Conservation (phyloP, 2,329 filamentous ascomycete genomes). For the Penicillium nordicum region DNA sequence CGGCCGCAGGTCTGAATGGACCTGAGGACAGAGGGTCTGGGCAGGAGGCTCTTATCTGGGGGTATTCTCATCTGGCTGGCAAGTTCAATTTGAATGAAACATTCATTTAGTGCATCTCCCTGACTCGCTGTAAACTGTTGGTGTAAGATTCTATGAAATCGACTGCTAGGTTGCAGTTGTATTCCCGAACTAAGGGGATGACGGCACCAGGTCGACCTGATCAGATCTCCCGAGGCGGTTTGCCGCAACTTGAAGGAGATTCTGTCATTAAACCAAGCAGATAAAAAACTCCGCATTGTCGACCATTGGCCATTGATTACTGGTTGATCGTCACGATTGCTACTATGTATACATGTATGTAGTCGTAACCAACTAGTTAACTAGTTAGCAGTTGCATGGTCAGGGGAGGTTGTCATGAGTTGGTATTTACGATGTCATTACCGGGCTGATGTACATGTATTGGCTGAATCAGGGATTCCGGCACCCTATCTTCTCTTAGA, state of each 20-base stretch:
- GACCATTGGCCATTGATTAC: not conserved
- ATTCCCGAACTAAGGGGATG: not conserved
- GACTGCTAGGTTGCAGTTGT: not conserved
- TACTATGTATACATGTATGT: not conserved
- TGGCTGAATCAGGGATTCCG: not conserved
- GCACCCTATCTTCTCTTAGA: not conserved
- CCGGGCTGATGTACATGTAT: not conserved
- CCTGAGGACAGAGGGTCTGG: conserved; percentile 1
- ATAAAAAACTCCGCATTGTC: not conserved
- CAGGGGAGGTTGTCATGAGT: not conserved
- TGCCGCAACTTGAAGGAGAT: too few relatives aligned
- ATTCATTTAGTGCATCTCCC: not conserved
- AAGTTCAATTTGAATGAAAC: not conserved
- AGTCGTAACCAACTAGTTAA: too few relatives aligned
- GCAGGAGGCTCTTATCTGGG: conserved; percentile 1
- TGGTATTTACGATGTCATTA: not conserved
- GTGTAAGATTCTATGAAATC: not conserved
- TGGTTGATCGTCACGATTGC: not conserved
- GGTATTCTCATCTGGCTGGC: not conserved
- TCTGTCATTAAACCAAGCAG: not conserved
- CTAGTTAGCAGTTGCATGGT: not conserved
- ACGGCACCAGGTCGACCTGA: not conserved
- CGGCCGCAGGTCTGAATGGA: not conserved
- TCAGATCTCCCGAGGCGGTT: not conserved
- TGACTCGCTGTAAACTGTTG: not conserved